Conservation (phyloP, 2,329 filamentous ascomycete genomes). For the Penicillium occitanis region DNA sequence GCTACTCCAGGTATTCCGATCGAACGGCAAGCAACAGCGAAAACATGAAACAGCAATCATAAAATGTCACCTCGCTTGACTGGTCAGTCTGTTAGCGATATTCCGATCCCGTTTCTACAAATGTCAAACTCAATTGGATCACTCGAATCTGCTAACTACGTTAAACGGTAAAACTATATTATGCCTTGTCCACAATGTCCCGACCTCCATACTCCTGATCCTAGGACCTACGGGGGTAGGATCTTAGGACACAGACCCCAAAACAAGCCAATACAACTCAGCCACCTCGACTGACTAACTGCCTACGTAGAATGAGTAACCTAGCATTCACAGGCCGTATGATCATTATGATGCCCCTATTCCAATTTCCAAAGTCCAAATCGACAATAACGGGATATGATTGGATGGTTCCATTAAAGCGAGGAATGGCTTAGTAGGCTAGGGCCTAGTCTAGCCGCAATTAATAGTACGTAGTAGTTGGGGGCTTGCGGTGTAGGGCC, state of each 20-base stretch:
- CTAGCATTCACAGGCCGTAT: neutral
- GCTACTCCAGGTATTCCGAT: neutral
- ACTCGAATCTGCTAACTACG: neutral
- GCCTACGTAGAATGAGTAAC: neutral
- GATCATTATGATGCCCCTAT: neutral
- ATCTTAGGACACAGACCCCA: neutral
- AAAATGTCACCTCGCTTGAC: neutral
- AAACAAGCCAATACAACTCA: neutral
- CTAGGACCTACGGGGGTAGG: neutral
- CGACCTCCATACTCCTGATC: neutral
- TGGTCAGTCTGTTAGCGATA: neutral
- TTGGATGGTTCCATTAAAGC: neutral
- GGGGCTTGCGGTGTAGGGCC: neutral
- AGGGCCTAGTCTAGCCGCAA: neutral
- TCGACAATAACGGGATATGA: neutral
- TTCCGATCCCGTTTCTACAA: neutral
- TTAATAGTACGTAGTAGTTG: neutral
- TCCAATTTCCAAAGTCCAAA: neutral
- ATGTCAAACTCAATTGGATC: neutral
- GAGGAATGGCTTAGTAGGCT: neutral
- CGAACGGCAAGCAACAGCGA: neutral
- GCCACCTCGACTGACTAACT: neutral
- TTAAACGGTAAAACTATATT: neutral
- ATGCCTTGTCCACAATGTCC: neutral
- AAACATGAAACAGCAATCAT: neutral